A percentile compares a stretch with the other conserved stretches of the same genome.
These are phyloP conservation scores for Erythrobasidium yunnanense DNA, from an alignment of 768 basidiomycete genomes.

Conservation along the genomic window DNA sequence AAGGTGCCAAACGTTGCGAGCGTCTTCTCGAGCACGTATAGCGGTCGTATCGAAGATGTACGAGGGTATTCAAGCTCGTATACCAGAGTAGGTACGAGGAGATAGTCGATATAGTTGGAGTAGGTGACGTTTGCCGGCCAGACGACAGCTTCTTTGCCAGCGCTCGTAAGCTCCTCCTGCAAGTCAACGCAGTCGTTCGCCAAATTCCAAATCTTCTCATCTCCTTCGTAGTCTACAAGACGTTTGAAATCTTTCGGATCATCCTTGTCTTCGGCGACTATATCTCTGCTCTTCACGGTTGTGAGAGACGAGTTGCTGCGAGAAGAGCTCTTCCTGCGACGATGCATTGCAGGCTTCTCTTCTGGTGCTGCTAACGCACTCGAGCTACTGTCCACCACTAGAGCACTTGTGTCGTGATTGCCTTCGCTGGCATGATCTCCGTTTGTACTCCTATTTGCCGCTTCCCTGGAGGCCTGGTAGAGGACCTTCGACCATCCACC, in stretches of 20 bases:
- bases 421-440: not conserved
- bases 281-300: not conserved
- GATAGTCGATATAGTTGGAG: slow-evolving; percentile 71
- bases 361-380: too few relatives aligned
- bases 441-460: not conserved
- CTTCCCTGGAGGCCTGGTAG: slow-evolving; percentile 8
- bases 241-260: slow-evolving; percentile 17
- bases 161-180: slow-evolving; percentile 61
- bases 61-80: slow-evolving; percentile 95
- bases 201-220: slow-evolving; percentile 53
- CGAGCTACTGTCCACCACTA: too few relatives aligned
- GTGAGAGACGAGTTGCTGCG: not conserved
- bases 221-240: slow-evolving; percentile 56
- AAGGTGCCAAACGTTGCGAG: slow-evolving; percentile 93
- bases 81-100: slow-evolving; percentile 79
- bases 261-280: slow-evolving; percentile 11
- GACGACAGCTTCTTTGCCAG: slow-evolving; percentile 55
- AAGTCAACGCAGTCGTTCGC: slow-evolving; percentile 69
- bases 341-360: not conserved
- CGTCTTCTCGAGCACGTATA: slow-evolving; percentile 64
- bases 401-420: too few relatives aligned
- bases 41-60: slow-evolving; percentile 57
- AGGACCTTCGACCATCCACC: slow-evolving; percentile 56
- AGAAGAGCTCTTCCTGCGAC: not conserved
- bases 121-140: slow-evolving; percentile 80